Conservation (phyloP, 1,284 basidiomycete species). For the Boletus subluridellus region DNA sequence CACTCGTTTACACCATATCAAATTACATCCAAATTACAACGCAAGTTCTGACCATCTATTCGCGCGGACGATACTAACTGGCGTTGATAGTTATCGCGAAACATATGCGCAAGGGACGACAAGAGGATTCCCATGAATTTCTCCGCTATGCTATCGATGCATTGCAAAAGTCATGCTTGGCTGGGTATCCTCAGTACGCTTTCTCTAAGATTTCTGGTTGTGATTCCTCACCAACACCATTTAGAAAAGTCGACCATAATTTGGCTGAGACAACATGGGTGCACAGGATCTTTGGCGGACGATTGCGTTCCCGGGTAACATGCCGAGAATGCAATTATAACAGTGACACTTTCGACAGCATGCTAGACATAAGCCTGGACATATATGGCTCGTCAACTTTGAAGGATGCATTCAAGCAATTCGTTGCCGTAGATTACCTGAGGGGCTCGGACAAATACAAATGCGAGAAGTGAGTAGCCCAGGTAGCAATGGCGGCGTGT, state of each 20-base stretch:
- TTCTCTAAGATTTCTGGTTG: conserved; percentile 3
- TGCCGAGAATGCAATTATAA: conserved; percentile 82
- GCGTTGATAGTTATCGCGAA: conserved; percentile 75
- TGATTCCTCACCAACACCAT: conserved; percentile 9
- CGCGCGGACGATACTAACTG: conserved; percentile 11
- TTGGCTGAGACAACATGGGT: conserved; percentile 91
- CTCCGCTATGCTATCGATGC: conserved; percentile 92
- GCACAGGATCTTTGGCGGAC: conserved; percentile 91
- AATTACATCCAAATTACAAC: conserved; percentile 65
- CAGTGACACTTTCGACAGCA: conserved; percentile 95
- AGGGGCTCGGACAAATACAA: conserved; percentile 96
- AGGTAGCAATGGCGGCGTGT: background rate
- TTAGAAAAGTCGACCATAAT: conserved; percentile 74
- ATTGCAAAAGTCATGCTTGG: conserved; percentile 81
- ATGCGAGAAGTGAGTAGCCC: conserved; percentile 85
- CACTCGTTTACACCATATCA: conserved; percentile 56
- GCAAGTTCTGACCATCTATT: conserved; percentile 43
- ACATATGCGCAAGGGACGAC: conserved; percentile 84
- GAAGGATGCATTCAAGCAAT: conserved; percentile 76
- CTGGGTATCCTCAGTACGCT: conserved; percentile 66
- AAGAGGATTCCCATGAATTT: conserved; percentile 99
- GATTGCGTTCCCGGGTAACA: conserved; percentile 88
- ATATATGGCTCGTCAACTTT: conserved; percentile 66
- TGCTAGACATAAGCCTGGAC: conserved; percentile 91
- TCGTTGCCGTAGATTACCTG: conserved; percentile 79